Evolutionary conservation across 441 rosid species (phyloP), one percentile per base, ranked within the genome.

Genomic region (Lepidium campestre): DNA sequence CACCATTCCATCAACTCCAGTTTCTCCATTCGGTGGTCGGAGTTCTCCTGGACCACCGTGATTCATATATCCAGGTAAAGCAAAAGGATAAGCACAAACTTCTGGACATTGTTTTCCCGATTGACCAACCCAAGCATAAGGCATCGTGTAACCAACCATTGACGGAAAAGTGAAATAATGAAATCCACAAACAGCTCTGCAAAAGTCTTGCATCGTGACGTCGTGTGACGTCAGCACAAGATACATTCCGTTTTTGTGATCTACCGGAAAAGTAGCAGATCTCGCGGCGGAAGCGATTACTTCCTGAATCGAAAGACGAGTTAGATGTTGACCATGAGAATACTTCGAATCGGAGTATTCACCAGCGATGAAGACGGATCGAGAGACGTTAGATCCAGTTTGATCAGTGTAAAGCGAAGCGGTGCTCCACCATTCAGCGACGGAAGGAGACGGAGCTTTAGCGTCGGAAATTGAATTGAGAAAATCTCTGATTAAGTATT

Each of bases 101-200:
- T 87, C 98, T 1, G 98, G 98, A 60, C 98, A 92, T 49, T 83
- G 96, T 29, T 83, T 80, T 0, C 82, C 95, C 0, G 95, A 87
- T 27, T 87, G 87, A 5, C 98, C 96, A 18, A 92, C 80, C 98
- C 98, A 92, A 1, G 98, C 98, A 75, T 89, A 91, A 5, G 98
- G 98, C 62, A 91, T 64, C 0, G 98, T 91, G 86, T 91, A 84
- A 2, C 96, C 98, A 18, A 91, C 98, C 84, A 86, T 78, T 0
- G 98, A 89, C 0, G 98, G 96, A 77, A 91, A 91, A 2, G 98
- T 91, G 73, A 91, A 91, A 62, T 91, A 91, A 32, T 91, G 98
- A 74, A 91, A 91, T 0, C 98, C 96, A 19, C 97, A 91, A 3
- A 87, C 78, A 4, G 78, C 78, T 39, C 97, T 80, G 67, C 98